These are phyloP conservation scores for Penicillium diatomitis DNA, from an alignment of 495 filamentous ascomycete genomes.

Conservation along the genomic window DNA sequence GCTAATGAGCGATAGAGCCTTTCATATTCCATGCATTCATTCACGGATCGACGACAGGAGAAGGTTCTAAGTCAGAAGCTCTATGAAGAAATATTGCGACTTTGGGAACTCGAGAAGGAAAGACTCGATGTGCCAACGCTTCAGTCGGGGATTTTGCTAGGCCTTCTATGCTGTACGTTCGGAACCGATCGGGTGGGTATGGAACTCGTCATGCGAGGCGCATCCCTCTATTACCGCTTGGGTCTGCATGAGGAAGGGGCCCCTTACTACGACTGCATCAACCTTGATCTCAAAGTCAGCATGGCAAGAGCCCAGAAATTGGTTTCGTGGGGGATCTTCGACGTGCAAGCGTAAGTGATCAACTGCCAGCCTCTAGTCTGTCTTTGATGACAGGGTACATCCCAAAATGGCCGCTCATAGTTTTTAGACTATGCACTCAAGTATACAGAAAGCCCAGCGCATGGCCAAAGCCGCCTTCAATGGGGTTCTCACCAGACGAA, in stretches of 20 bases:
- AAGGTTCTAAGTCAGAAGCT: slow-evolving; percentile 15
- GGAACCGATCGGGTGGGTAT: slow-evolving; percentile 19
- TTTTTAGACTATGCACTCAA: slow-evolving; percentile 13
- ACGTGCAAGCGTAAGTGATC: slow-evolving; percentile 16
- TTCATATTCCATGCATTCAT: slow-evolving; percentile 13
- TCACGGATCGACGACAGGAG: slow-evolving; percentile 20
- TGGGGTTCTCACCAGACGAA: slow-evolving; percentile 9
- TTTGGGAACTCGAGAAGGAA: slow-evolving; percentile 12
- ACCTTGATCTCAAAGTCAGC: neutral
- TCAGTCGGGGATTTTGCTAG: slow-evolving; percentile 18
- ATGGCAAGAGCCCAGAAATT: slow-evolving; percentile 11
- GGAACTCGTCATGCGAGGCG: slow-evolving; percentile 16
- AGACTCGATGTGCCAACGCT: slow-evolving; percentile 5
- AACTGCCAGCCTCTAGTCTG: neutral
- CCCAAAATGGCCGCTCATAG: too few relatives aligned
- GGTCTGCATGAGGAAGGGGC: slow-evolving; percentile 1
- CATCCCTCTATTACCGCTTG: slow-evolving; percentile 4
- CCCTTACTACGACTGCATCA: neutral
- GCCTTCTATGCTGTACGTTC: slow-evolving; percentile 20
- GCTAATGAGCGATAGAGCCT: slow-evolving; percentile 11
- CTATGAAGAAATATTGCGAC: slow-evolving; percentile 13
- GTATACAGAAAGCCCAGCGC: slow-evolving; percentile 14
- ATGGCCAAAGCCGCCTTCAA: slow-evolving; percentile 10
- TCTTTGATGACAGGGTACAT: neutral
- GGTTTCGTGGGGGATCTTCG: slow-evolving; percentile 18